phyloP scores from a whole-genome alignment of 257 asterid genomes.

The Gentiana dahurica region DNA sequence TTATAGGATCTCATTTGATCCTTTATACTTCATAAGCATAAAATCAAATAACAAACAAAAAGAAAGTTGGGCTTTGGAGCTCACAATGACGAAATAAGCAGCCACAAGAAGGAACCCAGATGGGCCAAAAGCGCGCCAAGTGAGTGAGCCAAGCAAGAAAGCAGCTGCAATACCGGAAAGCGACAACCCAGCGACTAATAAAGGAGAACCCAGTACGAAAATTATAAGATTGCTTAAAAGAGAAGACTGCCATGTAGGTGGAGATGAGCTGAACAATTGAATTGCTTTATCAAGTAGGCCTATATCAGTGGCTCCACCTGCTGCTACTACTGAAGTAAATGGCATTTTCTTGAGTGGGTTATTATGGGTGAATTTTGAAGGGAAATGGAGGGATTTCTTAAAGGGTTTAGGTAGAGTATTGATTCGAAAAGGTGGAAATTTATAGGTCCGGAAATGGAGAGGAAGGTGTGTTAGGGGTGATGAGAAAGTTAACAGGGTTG shows the following conservation, averaged over 20 bases:
- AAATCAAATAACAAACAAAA: too few species aligned
- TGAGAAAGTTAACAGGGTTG: constrained; percentile 9
- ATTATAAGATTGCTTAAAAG: constrained; percentile 43
- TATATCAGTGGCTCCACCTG: constrained; percentile 16
- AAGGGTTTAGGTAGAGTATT: constrained; percentile 18
- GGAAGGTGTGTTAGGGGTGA: constrained; percentile 7
- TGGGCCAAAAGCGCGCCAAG: constrained; percentile 86
- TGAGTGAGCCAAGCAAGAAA: constrained; percentile 83
- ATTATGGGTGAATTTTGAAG: constrained; percentile 19
- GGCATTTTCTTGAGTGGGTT: constrained; percentile 10
- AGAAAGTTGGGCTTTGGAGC: constrained; percentile 14
- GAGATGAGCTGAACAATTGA: constrained; percentile 48
- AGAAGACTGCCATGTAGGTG: constrained; percentile 85
- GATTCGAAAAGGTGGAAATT: constrained; percentile 8
- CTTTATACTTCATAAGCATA: too few species aligned
- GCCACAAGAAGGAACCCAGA: constrained; percentile 85
- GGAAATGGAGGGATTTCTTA: constrained; percentile 7
- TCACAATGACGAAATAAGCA: constrained; percentile 69
- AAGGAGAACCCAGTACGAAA: constrained; percentile 70
- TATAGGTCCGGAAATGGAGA: neutral
- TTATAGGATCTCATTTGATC: too few species aligned
- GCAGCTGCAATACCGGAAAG: constrained; percentile 69
- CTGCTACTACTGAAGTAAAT: constrained; percentile 22
- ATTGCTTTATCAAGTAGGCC: constrained; percentile 49
- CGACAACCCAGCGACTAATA: constrained; percentile 64